These are phyloP conservation scores for Jimgerdemannia lactiflua DNA, from an alignment of 192 early-diverging fungal genomes.

Conservation along the genomic window DNA sequence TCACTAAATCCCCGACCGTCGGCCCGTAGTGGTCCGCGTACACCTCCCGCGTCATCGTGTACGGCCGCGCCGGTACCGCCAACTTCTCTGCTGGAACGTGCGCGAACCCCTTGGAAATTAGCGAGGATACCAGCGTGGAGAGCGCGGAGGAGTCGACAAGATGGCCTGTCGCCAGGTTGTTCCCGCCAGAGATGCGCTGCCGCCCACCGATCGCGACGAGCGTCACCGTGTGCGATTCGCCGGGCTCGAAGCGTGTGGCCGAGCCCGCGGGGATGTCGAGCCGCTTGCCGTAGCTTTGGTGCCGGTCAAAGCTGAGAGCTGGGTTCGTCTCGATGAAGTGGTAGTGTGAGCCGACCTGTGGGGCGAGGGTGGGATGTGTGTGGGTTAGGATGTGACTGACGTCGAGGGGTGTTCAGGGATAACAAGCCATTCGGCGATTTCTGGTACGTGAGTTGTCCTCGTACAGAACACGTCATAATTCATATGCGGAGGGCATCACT, in stretches of 20 bases:
- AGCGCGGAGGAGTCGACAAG: not conserved
- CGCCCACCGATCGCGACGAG: constrained; percentile 84
- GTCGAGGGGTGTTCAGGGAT: no score
- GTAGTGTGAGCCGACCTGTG: constrained; percentile 90
- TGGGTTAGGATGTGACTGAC: no score
- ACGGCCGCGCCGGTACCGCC: constrained; percentile 46
- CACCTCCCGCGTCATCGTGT: constrained; percentile 69
- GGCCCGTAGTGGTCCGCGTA: constrained; percentile 94
- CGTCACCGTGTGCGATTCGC: constrained; percentile 83
- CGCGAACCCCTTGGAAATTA: constrained; percentile 52
- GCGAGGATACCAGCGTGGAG: no score
- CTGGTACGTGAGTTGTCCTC: no score
- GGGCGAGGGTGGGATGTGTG: not conserved
- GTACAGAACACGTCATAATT: no score
- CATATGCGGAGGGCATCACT: no score
- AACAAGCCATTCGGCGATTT: no score
- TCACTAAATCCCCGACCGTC: constrained; percentile 85
- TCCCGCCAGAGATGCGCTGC: constrained; percentile 81
- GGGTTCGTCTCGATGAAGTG: constrained; percentile 95
- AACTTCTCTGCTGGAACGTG: constrained; percentile 58
- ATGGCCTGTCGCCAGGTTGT: constrained; percentile 76
- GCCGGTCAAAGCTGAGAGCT: constrained; percentile 78
- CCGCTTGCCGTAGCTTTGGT: constrained; percentile 77
- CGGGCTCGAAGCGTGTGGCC: constrained; percentile 95
- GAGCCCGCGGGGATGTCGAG: constrained; percentile 94